Evolutionary conservation across 768 basidiomycete genomes (phyloP), one percentile per base, ranked within the genome.

Genomic region (Kwoniella pini): DNA sequence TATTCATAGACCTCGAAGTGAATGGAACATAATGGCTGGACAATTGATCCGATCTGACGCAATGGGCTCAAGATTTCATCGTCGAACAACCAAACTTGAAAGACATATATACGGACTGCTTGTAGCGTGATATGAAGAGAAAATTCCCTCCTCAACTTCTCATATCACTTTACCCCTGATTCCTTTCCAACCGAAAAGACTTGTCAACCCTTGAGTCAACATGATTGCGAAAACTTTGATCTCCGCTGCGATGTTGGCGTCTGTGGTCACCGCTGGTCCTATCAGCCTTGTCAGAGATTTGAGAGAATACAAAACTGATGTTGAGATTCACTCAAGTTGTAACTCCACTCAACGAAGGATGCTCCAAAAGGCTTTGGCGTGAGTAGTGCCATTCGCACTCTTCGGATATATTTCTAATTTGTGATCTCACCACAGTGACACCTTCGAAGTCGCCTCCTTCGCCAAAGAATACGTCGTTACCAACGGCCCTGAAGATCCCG

Each of bases 401-500:
- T n/a, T n/a, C n/a, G n/a, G n/a, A n/a, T n/a, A n/a, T n/a, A n/a
- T n/a, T n/a, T n/a, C n/a, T n/a, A n/a, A n/a, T n/a, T n/a, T n/a
- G n/a, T n/a, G n/a, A n/a, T n/a, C n/a, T n/a, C n/a, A n/a, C n/a
- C n/a, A n/a, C 31, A 71, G 70, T 24, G 72, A 74, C 50, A 68
- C 68, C 1, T 71, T 31, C 26, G 68, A 69, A 26, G 55, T 74
- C 46, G 62, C 65, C 28, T 45, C 60, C 11, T 63, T 69, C 43
- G 72, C 72, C 24, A 45, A 69, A 33, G 54, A 63, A 53, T 62
- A 76, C 65, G 43, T 70, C 28, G 49, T 61, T 54, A 49, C 49
- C 28, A 72, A 77, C 55, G 77, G 77, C 12, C 59, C 72, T 13
- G 39, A 67, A 39, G 74, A 76, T 45, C 54, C 65, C 21, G 45